Base-by-base conservation (phyloP, 169 alveolate genomes). In the Plasmodium gonderi region DNA sequence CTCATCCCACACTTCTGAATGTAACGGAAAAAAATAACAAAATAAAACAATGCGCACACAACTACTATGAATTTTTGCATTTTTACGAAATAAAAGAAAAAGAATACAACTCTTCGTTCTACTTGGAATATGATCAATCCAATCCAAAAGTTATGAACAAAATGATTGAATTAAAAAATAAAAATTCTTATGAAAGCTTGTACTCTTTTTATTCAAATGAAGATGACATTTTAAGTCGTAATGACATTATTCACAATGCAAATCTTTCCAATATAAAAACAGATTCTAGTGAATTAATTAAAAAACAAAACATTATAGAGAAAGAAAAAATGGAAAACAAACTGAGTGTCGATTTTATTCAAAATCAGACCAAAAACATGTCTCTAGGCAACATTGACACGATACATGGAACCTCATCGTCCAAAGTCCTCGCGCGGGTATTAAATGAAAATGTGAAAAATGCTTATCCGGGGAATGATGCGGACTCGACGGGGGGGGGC, bases 61-160 rank as follows among this genome's bases (percentile, higher is more conserved):
- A 44, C 42, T 82, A 82, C 60, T 51, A 82, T 26, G 83, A 82
- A 2, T 45, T 82, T 75, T 82, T 82, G 76, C 54, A 45, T 23
- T 69, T 45, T 82, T 82, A 82, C 40, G 76, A 75, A 3, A 33
- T 82, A 38, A 80, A 60, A 33, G 83, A 68, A 68, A 69, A 82
- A 54, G 92, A 82, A 68, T 42, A 69, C 14, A 36, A 14, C 54
- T 40, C 36, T 68, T 36, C 40, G 11, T 67, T 60, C 31, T 80
- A 36, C 26, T 29, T 80, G 11, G 91, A 80, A 45, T 80, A 80
- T 64, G 91, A 80, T 64, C 42, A 54, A 17, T 60, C 64, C 12
- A 38, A 60, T 36, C 40, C 26, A 23, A 67, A 69, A 80, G 31
- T 20, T 64, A 26, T 64, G 79, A 67, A 80, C 42, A 64, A 40